Evolutionary conservation across 371 early-diverging fungal genomes (phyloP).

Genomic region (Mortierella sp.): DNA sequence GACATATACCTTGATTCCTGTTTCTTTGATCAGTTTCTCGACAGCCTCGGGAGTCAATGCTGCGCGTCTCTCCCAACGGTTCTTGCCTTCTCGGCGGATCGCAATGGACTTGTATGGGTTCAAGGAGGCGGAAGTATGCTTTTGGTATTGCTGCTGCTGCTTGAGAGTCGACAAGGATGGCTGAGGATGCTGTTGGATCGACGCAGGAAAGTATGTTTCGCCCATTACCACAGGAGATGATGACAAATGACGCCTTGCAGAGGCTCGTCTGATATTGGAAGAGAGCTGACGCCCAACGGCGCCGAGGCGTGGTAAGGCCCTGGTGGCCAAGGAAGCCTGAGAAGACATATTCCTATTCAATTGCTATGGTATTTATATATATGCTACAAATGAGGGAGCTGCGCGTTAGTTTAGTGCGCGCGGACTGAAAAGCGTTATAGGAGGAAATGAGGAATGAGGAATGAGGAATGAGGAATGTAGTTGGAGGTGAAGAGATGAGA

Average conservation of each 20-base stretch:
- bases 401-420: not conserved
- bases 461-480: conserved; percentile 14
- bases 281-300: conserved; percentile 26
- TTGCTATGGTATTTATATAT: not conserved
- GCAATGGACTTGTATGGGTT: conserved; percentile 72
- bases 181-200: conserved; percentile 17
- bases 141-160: conserved; percentile 46
- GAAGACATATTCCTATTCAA: conserved; percentile 28
- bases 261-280: conserved; percentile 16
- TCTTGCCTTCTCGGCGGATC: conserved; percentile 95
- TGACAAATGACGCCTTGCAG: conserved; percentile 28
- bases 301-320: conserved; percentile 35
- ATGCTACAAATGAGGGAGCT: not conserved
- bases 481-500: conserved; percentile 4
- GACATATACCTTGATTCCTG: conserved; percentile 85
- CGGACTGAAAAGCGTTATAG: not conserved
- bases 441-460: conserved; percentile 9
- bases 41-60: conserved; percentile 89
- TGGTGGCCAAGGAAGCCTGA: conserved; percentile 39
- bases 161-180: conserved; percentile 6
- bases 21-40: conserved; percentile 80
- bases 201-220: conserved; percentile 39
- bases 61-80: conserved; percentile 95
- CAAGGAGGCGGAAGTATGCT: conserved; percentile 31
- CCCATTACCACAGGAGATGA: conserved; percentile 18